Evolutionary conservation across 164 flowering plant species (phyloP).

Genomic region (Chloranthus sessilifolius): DNA sequence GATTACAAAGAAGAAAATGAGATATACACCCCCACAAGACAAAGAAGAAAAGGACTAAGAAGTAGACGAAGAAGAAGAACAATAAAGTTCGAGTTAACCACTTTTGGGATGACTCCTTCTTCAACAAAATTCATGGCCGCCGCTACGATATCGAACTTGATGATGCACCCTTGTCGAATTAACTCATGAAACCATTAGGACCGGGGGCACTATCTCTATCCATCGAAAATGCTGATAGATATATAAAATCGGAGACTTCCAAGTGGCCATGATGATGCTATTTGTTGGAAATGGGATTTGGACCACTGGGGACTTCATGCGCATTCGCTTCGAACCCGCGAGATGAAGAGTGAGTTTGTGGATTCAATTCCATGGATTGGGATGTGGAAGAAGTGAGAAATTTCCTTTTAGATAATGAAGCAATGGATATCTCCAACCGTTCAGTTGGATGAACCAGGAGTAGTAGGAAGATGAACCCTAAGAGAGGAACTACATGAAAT

Average conservation of each 20-base stretch:
- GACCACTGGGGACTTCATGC: conserved; percentile 90
- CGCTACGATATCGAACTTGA: too few relatives aligned
- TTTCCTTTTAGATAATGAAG: conserved; percentile 16
- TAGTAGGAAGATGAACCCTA: conserved; percentile 29
- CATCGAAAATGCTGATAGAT: too few relatives aligned
- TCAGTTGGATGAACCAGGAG: conserved; percentile 28
- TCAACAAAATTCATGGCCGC: too few relatives aligned
- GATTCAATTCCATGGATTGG: conserved; percentile 14
- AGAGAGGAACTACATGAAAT: conserved; percentile 26
- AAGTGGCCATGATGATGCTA: too few relatives aligned
- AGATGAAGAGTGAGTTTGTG: not conserved
- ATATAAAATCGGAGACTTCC: too few relatives aligned
- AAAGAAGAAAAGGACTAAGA: conserved; percentile 1
- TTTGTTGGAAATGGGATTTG: conserved; percentile 66
- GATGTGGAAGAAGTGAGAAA: conserved; percentile 19
- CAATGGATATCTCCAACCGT: conserved; percentile 15
- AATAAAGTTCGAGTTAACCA: too few relatives aligned
- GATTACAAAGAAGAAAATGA: too few relatives aligned
- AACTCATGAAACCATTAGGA: too few relatives aligned
- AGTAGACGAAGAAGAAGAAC: too few relatives aligned
- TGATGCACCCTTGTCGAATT: too few relatives aligned
- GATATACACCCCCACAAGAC: conserved; percentile 14
- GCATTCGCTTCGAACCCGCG: conserved; percentile 43
- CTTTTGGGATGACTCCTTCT: too few relatives aligned
- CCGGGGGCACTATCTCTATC: too few relatives aligned